These are phyloP conservation scores for Lentinus brumalis DNA, from an alignment of 768 basidiomycete genomes.

Conservation along the genomic window DNA sequence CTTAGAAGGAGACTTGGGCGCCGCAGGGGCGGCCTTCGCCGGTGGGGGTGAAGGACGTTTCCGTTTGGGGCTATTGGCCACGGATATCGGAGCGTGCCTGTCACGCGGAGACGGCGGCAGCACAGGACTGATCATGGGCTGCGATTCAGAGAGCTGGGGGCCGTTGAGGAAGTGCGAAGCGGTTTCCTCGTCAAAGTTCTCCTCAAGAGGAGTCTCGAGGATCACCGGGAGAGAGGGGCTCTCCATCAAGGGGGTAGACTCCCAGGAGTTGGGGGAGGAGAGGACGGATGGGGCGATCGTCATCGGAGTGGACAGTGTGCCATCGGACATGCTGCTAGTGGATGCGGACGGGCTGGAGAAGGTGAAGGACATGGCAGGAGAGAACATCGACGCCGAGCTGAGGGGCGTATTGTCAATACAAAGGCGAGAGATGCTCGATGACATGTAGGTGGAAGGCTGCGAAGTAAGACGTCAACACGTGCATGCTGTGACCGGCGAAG, in stretches of 20 bases:
- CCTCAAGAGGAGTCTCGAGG: not conserved
- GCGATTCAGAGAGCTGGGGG: not conserved
- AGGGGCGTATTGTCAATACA: not conserved
- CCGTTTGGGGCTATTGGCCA: not conserved
- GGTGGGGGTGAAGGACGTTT: not conserved
- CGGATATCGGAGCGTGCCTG: not conserved
- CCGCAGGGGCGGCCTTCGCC: not conserved
- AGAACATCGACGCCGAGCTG: not conserved
- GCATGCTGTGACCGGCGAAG: not conserved
- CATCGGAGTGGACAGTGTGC: not conserved
- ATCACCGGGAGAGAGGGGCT: not conserved
- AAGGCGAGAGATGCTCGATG: not conserved
- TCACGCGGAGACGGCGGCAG: not conserved
- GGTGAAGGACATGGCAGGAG: not conserved
- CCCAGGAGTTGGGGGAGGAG: not conserved
- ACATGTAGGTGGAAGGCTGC: not conserved
- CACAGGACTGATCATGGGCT: not conserved
- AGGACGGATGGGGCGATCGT: constrained; percentile 2
- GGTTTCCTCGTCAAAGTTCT: not conserved
- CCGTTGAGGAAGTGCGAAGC: too few relatives aligned
- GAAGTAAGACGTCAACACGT: not conserved
- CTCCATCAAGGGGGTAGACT: not conserved
- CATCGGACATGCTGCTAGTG: not conserved
- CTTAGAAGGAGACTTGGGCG: not conserved
- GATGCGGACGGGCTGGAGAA: not conserved